Evolutionary conservation across 495 filamentous ascomycete genomes (phyloP), one percentile per base, ranked within the genome.

Genomic region (Xylaria cubensis): DNA sequence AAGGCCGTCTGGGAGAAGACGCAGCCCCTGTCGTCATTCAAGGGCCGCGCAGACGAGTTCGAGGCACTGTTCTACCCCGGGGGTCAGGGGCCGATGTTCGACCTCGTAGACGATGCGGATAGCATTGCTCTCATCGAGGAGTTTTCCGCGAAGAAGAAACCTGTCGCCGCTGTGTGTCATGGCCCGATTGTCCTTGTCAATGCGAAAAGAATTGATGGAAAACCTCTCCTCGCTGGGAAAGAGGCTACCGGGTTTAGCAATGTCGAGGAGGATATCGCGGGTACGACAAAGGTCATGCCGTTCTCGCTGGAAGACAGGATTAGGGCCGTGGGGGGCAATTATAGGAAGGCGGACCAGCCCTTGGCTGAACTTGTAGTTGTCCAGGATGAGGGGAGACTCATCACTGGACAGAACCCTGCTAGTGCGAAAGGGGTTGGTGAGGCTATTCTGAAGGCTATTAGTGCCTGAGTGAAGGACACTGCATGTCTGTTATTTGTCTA

Each of bases 11-110:
- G 91, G 90, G 88, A 89, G 75, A 84, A 90, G 41, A 93, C 92
- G 0, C 71, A 83, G 2, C 85, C 85, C 69, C 77, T 94, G 1
- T 72, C 80, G 0, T 76, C 83, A 3, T 83, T 92, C 61, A 51
- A 86, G 0, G 86, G 88, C 0, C 83, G 83, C 39, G 86, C 86
- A 0, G 78, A 71, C 53, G 89, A 93, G 56, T 94, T 89, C 75
- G 91, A 89, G 65, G 92, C 89, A 32, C 80, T 94, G 56, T 93
- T 91, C 79, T 93, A 87, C 78, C 91, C 92, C 15, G 92, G 92
- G 74, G 92, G 92, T 32, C 90, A 94, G 80, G 92, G 92, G n/a
- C 92, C 92, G 72, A 92, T 94, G 90, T 94, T 88, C 78, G 92
- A 93, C 73, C 84, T 93, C 1, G 82, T 84, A 34, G 75, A 72